A percentile compares a stretch with the other conserved stretches of the same genome.
Evolutionary conservation across 116 monocot genomes (phyloP).

Genomic region (Cymodocea nodosa): DNA sequence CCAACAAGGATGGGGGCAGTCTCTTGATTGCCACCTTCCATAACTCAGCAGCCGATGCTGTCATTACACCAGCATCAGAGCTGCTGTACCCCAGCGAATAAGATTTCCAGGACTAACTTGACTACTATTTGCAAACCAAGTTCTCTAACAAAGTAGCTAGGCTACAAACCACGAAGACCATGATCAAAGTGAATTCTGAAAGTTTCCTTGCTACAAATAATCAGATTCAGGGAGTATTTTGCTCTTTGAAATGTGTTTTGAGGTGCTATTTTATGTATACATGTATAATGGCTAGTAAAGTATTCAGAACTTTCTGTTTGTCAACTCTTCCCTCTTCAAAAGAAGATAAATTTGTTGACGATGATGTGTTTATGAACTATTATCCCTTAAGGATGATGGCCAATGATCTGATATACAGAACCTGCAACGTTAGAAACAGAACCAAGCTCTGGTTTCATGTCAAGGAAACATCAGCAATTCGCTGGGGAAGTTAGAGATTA

Average conservation of each 20-base stretch:
- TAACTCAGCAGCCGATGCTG: conserved; percentile 42
- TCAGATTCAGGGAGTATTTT: neutral
- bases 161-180: conserved; percentile 32
- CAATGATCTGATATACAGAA: no score
- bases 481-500: no score
- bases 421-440: no score
- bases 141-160: conserved; percentile 37
- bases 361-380: no score
- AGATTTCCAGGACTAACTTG: conserved; percentile 52
- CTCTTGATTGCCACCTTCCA: conserved; percentile 66
- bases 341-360: no score
- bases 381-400: no score
- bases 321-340: no score
- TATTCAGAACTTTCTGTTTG: no score
- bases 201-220: neutral
- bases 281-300: neutral
- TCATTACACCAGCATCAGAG: conserved; percentile 36
- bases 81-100: conserved; percentile 44
- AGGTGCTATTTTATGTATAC: neutral
- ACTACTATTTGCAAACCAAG: conserved; percentile 39
- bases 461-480: no score
- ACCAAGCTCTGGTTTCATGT: no score
- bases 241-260: neutral
- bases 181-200: conserved; percentile 2
- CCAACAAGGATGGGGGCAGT: conserved; percentile 36